Percentiles rank a stretch among this genome's conserved stretches.
Conservation (phyloP, 306 rosid species). For the Mimosa pudica region DNA sequence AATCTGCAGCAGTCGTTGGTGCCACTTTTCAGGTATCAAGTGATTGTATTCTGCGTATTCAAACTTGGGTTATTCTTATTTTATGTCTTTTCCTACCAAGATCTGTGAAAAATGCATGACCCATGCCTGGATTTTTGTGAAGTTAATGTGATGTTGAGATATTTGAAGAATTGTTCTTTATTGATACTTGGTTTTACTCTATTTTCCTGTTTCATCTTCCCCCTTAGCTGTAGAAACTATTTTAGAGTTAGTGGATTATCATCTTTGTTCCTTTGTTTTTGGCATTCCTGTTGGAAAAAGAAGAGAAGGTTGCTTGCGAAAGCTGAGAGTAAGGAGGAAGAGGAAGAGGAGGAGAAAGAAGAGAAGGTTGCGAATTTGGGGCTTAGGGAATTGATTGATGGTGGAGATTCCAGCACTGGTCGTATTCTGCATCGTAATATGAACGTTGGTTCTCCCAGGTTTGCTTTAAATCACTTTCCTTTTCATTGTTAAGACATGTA, state of each 20-base stretch:
- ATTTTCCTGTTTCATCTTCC: too few species aligned
- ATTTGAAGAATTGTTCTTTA: too few species aligned
- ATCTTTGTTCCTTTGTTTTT: too few species aligned
- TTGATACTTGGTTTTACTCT: too few species aligned
- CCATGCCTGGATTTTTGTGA: background rate
- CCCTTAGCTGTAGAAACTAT: too few species aligned
- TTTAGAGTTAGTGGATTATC: too few species aligned
- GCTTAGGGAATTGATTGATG: conserved; percentile 74
- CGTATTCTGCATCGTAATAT: conserved; percentile 87
- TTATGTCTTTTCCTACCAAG: background rate
- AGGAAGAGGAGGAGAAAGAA: conserved; percentile 38
- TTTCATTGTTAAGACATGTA: background rate
- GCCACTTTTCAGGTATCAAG: conserved; percentile 92
- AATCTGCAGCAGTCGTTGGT: conserved; percentile 92
- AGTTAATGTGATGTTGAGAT: background rate
- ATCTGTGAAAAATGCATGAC: background rate
- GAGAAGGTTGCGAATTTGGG: conserved; percentile 54
- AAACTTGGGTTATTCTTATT: background rate
- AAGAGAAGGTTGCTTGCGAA: conserved; percentile 40
- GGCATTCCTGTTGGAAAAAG: too few species aligned
- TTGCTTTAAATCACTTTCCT: conserved; percentile 10
- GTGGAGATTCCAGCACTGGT: conserved; percentile 51
- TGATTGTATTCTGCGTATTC: conserved; percentile 15
- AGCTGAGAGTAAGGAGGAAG: conserved; percentile 16
- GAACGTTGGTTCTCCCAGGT: conserved; percentile 75